Evolutionary conservation across 2,329 filamentous ascomycete genomes (phyloP).

Genomic region (Penicillium palitans): DNA sequence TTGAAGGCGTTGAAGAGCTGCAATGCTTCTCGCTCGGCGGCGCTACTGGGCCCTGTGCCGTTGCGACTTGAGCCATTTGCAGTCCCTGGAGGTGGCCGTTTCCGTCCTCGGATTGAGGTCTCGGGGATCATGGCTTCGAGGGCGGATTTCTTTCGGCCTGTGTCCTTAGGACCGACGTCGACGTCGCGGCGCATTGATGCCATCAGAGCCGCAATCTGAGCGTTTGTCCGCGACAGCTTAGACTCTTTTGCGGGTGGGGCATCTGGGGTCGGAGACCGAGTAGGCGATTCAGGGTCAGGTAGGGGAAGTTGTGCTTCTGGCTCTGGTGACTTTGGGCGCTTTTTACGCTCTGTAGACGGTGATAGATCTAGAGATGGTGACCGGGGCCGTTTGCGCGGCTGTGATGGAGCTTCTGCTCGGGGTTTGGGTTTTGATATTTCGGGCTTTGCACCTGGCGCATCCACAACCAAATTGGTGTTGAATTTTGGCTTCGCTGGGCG

Average conservation of each 20-base stretch:
- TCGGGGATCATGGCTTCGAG: constrained; percentile 51
- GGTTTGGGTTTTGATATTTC: constrained; percentile 17
- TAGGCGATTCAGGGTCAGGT: constrained; percentile 45
- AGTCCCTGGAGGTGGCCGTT: constrained; percentile 42
- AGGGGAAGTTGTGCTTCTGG: constrained; percentile 48
- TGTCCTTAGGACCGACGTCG: constrained; percentile 33
- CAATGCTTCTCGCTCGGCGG: constrained; percentile 63
- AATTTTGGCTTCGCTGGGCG: constrained; percentile 50
- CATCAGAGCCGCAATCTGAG: constrained; percentile 48
- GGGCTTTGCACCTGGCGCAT: constrained; percentile 25
- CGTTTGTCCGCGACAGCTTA: constrained; percentile 44
- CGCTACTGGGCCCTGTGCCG: constrained; percentile 55
- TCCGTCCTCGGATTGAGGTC: constrained; percentile 49
- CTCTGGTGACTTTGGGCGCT: constrained; percentile 42
- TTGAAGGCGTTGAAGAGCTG: constrained; percentile 77
- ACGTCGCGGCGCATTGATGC: constrained; percentile 50
- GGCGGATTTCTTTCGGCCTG: constrained; percentile 46
- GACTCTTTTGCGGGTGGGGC: constrained; percentile 37
- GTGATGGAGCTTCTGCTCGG: constrained; percentile 13
- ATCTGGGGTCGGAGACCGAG: constrained; percentile 33
- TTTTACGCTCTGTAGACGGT: constrained; percentile 32
- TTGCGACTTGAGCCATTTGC: constrained; percentile 31
- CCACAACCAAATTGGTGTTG: constrained; percentile 48
- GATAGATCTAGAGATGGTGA: constrained; percentile 35
- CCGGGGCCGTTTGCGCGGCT: constrained; percentile 33